Percentiles rank a stretch among this genome's conserved stretches.
Conservation (phyloP, 192 early-diverging fungal species). For the Dissophora globulifera region DNA sequence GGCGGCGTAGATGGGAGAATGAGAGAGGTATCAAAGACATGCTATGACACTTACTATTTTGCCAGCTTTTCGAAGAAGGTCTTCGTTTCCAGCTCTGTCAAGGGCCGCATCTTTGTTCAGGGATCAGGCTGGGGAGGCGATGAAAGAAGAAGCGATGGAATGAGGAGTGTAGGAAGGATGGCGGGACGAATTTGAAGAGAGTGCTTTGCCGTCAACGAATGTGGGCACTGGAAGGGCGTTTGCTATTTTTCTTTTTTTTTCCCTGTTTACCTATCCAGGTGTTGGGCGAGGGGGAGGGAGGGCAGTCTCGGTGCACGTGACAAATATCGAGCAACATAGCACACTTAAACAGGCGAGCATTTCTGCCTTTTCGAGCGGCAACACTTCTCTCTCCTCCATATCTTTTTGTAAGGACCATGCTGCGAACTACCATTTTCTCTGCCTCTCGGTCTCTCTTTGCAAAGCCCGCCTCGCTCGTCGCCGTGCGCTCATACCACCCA, state of each 20-base stretch:
- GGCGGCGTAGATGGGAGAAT: not conserved
- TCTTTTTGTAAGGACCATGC: constrained; percentile 20
- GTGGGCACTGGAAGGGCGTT: not conserved
- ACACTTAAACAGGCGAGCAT: too few relatives aligned
- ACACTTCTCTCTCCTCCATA: not conserved
- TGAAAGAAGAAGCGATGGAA: too few relatives aligned
- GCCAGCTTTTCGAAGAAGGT: constrained; percentile 97
- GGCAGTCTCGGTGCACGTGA: too few relatives aligned
- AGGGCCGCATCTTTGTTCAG: constrained; percentile 82
- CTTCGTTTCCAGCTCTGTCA: constrained; percentile 98
- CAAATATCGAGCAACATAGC: too few relatives aligned
- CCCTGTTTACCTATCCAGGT: not conserved
- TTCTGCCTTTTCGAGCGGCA: too few relatives aligned
- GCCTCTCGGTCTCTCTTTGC: constrained; percentile 41
- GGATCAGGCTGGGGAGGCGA: too few relatives aligned
- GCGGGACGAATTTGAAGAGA: too few relatives aligned
- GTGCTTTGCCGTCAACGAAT: not conserved
- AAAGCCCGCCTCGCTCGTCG: constrained; percentile 29
- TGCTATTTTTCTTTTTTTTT: constrained; percentile 10
- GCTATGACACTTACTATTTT: constrained; percentile 78
- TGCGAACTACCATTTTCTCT: constrained; percentile 33
- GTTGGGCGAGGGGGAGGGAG: too few relatives aligned
- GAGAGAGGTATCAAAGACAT: not conserved
- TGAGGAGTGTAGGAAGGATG: too few relatives aligned
- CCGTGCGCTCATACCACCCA: constrained; percentile 50